phyloP scores from a whole-genome alignment of 2,329 filamentous ascomycete species.

The Xylaria arbuscula region DNA sequence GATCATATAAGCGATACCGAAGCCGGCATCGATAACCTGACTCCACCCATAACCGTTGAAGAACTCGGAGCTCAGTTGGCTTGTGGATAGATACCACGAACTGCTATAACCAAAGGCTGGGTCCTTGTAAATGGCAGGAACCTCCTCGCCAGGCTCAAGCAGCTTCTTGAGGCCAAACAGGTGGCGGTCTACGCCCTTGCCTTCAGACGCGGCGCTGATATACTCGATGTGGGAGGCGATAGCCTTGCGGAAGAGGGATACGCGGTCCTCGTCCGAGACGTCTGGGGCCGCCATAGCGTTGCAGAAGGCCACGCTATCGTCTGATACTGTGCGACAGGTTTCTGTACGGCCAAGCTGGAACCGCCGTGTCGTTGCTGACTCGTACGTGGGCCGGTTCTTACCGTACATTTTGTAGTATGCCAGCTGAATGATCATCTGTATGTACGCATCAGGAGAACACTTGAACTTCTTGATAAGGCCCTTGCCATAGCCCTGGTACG shows the following conservation, averaged over 20 bases:
- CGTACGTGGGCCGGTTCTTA: conserved; percentile 96
- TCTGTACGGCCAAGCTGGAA: conserved; percentile 98
- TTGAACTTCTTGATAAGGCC: conserved; percentile 99
- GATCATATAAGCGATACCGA: conserved; percentile 99
- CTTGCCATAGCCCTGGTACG: conserved; percentile 98
- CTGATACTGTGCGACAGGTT: conserved; percentile 91
- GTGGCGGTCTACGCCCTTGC: conserved; percentile 94
- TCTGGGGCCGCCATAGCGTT: conserved; percentile 80
- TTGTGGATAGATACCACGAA: conserved; percentile 90
- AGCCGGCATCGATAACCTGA: conserved; percentile 95
- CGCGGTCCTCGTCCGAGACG: conserved; percentile 71
- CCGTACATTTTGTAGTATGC: conserved; percentile 99
- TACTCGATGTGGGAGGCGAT: conserved; percentile 87
- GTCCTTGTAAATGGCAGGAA: conserved; percentile 87
- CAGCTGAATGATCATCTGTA: conserved; percentile 98
- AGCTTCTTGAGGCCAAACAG: conserved; percentile 97
- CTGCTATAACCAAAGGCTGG: conserved; percentile 84
- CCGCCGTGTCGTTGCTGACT: conserved; percentile 91
- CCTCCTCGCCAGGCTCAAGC: conserved; percentile 79
- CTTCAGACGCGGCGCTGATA: conserved; percentile 88
- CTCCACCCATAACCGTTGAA: conserved; percentile 99
- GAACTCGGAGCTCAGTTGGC: conserved; percentile 93
- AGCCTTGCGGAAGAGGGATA: conserved; percentile 83
- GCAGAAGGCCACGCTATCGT: conserved; percentile 92
- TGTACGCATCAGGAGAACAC: conserved; percentile 96